Percentiles rank a stretch among this genome's conserved stretches.
Conservation (phyloP, 2,329 filamentous ascomycete genomes). For the Apiospora pterosperma region DNA sequence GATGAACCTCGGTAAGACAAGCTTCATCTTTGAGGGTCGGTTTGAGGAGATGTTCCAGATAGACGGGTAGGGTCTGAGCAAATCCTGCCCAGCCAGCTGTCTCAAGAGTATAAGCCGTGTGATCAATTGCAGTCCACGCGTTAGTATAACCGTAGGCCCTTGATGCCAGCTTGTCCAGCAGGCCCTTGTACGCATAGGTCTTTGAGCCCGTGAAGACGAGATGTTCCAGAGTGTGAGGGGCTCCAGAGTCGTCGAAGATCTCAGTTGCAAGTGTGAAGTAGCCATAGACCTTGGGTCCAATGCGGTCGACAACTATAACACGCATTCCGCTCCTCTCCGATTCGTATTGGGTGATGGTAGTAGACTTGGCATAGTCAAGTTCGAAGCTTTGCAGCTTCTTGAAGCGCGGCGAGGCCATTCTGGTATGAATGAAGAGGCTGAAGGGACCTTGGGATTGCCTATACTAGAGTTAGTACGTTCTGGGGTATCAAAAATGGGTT, state of each 20-base stretch:
- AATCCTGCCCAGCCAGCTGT: conserved; percentile 98
- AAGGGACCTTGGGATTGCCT: background rate
- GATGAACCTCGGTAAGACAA: conserved; percentile 94
- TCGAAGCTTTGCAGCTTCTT: conserved; percentile 82
- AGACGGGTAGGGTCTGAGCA: conserved; percentile 88
- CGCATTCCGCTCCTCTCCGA: conserved; percentile 93
- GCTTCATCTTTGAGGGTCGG: conserved; percentile 90
- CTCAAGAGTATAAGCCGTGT: conserved; percentile 93
- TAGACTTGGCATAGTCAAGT: conserved; percentile 78
- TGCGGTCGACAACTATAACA: conserved; percentile 84
- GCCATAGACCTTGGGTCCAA: conserved; percentile 91
- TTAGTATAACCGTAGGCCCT: conserved; percentile 93
- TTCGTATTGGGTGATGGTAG: conserved; percentile 90
- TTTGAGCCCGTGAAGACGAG: conserved; percentile 87
- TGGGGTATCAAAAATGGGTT: background rate
- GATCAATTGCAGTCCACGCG: conserved; percentile 94
- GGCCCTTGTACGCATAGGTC: conserved; percentile 90
- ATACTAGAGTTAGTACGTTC: background rate
- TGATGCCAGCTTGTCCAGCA: conserved; percentile 90
- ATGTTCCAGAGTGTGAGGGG: conserved; percentile 83
- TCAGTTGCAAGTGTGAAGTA: conserved; percentile 96
- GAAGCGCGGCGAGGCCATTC: conserved; percentile 66
- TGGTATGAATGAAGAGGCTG: conserved; percentile 18
- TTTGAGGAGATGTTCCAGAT: conserved; percentile 88
- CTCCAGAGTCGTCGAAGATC: conserved; percentile 94